phyloP scores from a whole-genome alignment of 2,329 filamentous ascomycete species.

The Alternaria arbusti region DNA sequence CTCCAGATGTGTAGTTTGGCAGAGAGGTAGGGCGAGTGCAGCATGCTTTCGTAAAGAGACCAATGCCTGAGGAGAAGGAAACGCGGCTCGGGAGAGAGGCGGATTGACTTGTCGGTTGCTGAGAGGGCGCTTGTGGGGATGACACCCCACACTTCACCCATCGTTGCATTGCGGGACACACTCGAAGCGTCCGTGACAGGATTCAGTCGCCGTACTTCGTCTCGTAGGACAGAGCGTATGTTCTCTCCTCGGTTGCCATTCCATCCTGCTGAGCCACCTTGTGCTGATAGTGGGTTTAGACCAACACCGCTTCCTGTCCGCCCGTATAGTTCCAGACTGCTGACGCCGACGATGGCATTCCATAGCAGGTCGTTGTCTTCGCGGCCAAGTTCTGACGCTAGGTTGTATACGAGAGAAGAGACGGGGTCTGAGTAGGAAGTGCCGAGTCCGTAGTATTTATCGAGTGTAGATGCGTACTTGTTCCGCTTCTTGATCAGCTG shows the following conservation, averaged over 20 bases:
- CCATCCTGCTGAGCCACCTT: constrained; percentile 71
- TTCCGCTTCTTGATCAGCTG: constrained; percentile 76
- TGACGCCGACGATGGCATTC: constrained; percentile 92
- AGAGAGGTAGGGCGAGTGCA: constrained; percentile 94
- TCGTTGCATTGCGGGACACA: constrained; percentile 64
- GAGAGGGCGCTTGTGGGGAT: constrained; percentile 88
- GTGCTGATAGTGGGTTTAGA: constrained; percentile 61
- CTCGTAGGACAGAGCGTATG: constrained; percentile 83
- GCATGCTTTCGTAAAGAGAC: constrained; percentile 98
- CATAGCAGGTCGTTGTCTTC: constrained; percentile 97
- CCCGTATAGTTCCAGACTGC: constrained; percentile 91
- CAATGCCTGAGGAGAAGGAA: constrained; percentile 94
- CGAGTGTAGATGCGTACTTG: constrained; percentile 77
- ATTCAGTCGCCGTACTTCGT: constrained; percentile 93
- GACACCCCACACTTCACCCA: constrained; percentile 74
- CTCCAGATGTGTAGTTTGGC: constrained; percentile 94
- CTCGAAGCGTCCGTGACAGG: constrained; percentile 69
- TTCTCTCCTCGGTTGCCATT: constrained; percentile 81
- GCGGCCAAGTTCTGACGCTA: constrained; percentile 91
- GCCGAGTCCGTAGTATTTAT: constrained; percentile 84
- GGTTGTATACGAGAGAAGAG: constrained; percentile 90
- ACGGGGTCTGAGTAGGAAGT: constrained; percentile 94
- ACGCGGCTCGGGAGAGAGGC: constrained; percentile 89
- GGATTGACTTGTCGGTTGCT: constrained; percentile 89
- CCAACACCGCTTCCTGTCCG: constrained; percentile 82